Evolutionary conservation across 306 rosid genomes (phyloP), one percentile per base, ranked within the genome.

Genomic region (Prosopis cineraria): DNA sequence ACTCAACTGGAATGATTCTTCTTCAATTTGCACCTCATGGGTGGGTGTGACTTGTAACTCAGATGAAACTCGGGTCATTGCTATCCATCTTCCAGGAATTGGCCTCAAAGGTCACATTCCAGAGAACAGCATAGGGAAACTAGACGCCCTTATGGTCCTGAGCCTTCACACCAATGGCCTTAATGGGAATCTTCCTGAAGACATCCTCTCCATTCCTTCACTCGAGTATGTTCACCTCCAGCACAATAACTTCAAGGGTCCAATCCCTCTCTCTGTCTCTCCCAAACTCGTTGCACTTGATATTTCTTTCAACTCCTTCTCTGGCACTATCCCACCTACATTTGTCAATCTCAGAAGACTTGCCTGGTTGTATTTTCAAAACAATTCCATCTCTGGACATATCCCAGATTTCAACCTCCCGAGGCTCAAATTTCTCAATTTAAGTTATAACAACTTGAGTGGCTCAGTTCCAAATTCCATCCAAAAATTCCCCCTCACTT

Each of bases 131-230:
- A 41, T 92, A 41, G 92, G 85, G 40, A 90, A 85, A 87, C 87
- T 92, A 44, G 89, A 86, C 76, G 86, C 93, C 48, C 90, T 92
- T 13, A 82, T 67, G 75, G 84, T 82, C 72, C 76, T 92, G 19
- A 92, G 97, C 65, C 96, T 92, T 47, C 93, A 88, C 73, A 86
- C 96, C 70, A 92, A 92, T 73, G 81, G 87, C 77, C 93, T 92
- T 52, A 69, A 0, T 84, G 97, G 96, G 72, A 80, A 19, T 33
- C 73, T 92, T 74, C 96, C 97, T 76, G 79, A 90, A 80, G 88
- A 89, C 66, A 83, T 92, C 47, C 81, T 83, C 6, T 87, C 95
- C 31, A 70, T 89, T 77, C 91, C 89, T 81, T 87, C 96, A 29
- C 87, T 92, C 50, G 87, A 83, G 58, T 83, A 56, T 84, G 88